Evolutionary conservation across 2,329 filamentous ascomycete genomes (phyloP), one percentile per base, ranked within the genome.

Genomic region (Ceratocystiopsis minuta): DNA sequence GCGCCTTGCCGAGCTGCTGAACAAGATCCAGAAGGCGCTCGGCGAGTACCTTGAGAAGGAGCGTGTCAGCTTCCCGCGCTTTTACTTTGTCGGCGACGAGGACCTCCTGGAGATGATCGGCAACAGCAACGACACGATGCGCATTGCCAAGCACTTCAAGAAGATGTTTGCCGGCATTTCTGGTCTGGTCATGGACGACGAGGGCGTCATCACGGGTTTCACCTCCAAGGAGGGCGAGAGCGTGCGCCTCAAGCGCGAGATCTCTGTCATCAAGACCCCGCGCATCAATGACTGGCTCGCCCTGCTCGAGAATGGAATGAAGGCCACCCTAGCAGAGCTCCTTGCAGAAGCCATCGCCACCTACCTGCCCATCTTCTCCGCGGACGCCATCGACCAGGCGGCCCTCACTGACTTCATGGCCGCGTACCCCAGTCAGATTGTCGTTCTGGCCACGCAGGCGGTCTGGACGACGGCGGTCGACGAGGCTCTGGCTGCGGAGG

Each of bases 151-250:
- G 59, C 92, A 99, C 64, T 86, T 99, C 67, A 88, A 93, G 59
- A 99, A 99, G 68, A 99, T 99, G 90, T 99, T 99, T 66, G 90
- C 92, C 48, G 90, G 90, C 47, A 69, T 98, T 38, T 88, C 80
- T 5, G 90, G 90, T 4, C 71, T 98, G 33, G 67, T 87, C 36
- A 88, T 95, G 67, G 85, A 93, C 50, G 86, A 96, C 42, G 83
- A 95, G 52, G 75, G 78, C 20, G 76, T 84, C 47, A 96, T 99
- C 48, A 79, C 80, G 20, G 88, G 86, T 7, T 88, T 96, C 53
- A 90, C 81, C 3, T 98, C 90, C 0, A 95, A 94, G 56, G 92
- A 99, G 60, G 87, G 80, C 41, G 90, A 99, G 60, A 71, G 78
- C 47, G 85, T 98, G 39, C 71, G 71, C 47, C 65, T 99, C 45